Evolutionary conservation across 192 early-diverging fungal genomes (phyloP).

Genomic region (Polychytrium aggregatum): DNA sequence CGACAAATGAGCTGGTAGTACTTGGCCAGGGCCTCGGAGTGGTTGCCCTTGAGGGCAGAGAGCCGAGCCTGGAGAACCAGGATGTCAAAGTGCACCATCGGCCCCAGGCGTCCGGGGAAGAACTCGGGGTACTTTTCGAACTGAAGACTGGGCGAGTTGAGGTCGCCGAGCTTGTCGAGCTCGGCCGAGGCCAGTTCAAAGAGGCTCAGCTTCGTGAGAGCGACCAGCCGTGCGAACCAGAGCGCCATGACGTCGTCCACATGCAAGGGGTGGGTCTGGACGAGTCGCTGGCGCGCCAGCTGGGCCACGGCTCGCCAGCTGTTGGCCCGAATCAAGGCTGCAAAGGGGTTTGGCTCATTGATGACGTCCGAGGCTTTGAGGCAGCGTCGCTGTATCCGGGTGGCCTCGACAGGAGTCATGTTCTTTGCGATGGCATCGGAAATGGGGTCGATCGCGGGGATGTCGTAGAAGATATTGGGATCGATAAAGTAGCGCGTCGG

Average conservation of each 20-base stretch:
- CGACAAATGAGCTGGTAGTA: constrained; percentile 15
- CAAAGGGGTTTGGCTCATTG: constrained; percentile 9
- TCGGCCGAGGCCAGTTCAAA: constrained; percentile 21
- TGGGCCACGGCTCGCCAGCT: constrained; percentile 24
- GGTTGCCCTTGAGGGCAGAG: constrained; percentile 13
- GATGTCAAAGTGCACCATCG: constrained; percentile 21
- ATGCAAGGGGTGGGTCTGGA: constrained; percentile 16
- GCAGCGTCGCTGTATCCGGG: constrained; percentile 7
- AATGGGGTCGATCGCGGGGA: constrained; percentile 25
- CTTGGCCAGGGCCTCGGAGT: constrained; percentile 14
- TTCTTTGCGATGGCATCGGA: constrained; percentile 19
- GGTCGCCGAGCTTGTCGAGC: constrained; percentile 12
- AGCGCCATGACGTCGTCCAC: constrained; percentile 19
- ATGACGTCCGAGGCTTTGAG: constrained; percentile 11
- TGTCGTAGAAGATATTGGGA: constrained; percentile 19
- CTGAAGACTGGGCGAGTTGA: constrained; percentile 2
- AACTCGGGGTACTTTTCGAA: constrained; percentile 18
- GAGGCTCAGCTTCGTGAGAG: constrained; percentile 19
- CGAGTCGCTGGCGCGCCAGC: constrained; percentile 12
- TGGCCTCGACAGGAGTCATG: constrained; percentile 3
- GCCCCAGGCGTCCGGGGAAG: constrained; percentile 7
- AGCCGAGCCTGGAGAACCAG: constrained; percentile 6
- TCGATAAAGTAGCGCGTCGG: constrained; percentile 27
- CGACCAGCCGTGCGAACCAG: constrained; percentile 20
- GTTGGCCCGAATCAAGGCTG: constrained; percentile 9